Base-by-base conservation (phyloP, 306 rosid species). In the Prosopis cineraria region DNA sequence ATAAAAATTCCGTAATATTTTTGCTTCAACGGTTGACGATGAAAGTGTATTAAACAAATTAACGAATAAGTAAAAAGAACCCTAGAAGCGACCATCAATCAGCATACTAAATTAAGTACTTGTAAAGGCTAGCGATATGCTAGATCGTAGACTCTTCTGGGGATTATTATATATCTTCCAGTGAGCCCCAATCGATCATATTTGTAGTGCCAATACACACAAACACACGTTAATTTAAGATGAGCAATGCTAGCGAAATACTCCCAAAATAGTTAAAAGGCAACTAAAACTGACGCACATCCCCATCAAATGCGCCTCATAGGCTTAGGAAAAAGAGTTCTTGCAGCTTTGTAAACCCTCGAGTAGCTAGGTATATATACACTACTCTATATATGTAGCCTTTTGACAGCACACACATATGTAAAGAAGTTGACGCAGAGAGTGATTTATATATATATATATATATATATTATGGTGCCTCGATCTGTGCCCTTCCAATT, bases 101-200 rank as follows among this genome's bases (percentile, higher is more conserved):
- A 50, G 67, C 71, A 63, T 68, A 39, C 62, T 39, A 67, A 85
- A 39, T 70, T 39, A 67, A 85, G 70, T 82, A 81, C 76, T 62
- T 73, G 47, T 77, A 82, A 86, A 86, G 87, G 83, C 82, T 27
- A 27, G 65, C 10, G 4, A 27, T n/a, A n/a, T 12, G 80, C 65
- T 64, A 81, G 59, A 25, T n/a, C n/a, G 2, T 47, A 52, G 76
- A 43, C 70, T 55, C 59, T 72, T 24, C 5, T 41, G 70, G 24
- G 60, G 55, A 76, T 63, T 73, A 55, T 14, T 20, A 47, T 72
- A 41, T 63, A 10, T 48, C 47, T 41, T 58, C 59, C 3, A 44
- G 64, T 58, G 40, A 56, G 30, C 68, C 30, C 53, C 78, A 81
- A 13, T 16, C 22, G 22, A 33, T 55, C 33, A 22, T 22, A 24